These are phyloP conservation scores for Magnusiomyces tetraspermus DNA, from an alignment of 1,139 yeast species.

Conservation along the genomic window DNA sequence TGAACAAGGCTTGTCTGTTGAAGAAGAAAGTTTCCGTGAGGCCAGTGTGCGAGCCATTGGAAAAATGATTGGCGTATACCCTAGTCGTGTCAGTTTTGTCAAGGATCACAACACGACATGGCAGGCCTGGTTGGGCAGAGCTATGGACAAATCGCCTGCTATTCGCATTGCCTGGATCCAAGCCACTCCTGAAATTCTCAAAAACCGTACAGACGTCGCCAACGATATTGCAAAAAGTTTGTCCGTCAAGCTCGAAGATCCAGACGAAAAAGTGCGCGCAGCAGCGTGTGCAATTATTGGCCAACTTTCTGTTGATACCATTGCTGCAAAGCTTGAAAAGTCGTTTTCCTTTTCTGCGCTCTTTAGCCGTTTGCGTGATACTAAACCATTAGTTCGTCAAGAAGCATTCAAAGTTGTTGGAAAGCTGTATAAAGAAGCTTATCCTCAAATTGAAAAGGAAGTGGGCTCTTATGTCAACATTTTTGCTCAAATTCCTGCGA, in stretches of 20 bases:
- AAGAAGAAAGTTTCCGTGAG: slow-evolving; percentile 50
- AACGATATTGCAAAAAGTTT: slow-evolving; percentile 50
- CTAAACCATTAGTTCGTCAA: slow-evolving; percentile 54
- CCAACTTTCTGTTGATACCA: slow-evolving; percentile 36
- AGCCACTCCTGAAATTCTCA: slow-evolving; percentile 41
- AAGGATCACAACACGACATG: slow-evolving; percentile 53
- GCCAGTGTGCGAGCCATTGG: slow-evolving; percentile 73
- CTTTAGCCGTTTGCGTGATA: slow-evolving; percentile 30
- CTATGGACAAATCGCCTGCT: slow-evolving; percentile 54
- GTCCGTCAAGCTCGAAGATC: slow-evolving; percentile 61
- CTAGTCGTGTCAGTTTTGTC: slow-evolving; percentile 49
- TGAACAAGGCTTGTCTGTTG: slow-evolving; percentile 67
- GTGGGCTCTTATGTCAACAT: slow-evolving; percentile 14
- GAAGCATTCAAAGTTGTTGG: slow-evolving; percentile 51
- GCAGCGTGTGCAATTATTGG: slow-evolving; percentile 44
- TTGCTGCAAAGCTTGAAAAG: slow-evolving; percentile 15
- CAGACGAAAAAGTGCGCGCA: slow-evolving; percentile 64
- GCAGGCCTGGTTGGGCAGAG: slow-evolving; percentile 64
- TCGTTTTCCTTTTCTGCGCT: neutral
- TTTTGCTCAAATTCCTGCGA: slow-evolving; percentile 53
- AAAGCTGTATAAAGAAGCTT: slow-evolving; percentile 40
- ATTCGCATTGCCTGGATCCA: slow-evolving; percentile 69
- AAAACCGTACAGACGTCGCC: slow-evolving; percentile 40
- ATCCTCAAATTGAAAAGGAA: slow-evolving; percentile 16
- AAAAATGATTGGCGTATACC: slow-evolving; percentile 44